Conservation (phyloP, 2,329 filamentous ascomycete species). For the Aspergillus fischeri region DNA sequence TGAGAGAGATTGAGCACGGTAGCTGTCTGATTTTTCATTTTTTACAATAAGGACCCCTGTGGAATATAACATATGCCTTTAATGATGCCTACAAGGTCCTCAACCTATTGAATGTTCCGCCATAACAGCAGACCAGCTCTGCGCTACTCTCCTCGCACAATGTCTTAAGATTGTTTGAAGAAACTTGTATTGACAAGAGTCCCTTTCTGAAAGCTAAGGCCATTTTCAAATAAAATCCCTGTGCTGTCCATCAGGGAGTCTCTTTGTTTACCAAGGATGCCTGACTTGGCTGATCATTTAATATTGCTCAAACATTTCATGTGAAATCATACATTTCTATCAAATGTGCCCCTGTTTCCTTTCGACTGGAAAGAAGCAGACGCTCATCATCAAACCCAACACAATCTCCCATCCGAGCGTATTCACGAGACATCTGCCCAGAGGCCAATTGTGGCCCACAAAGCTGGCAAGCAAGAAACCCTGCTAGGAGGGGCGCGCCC, state of each 20-base stretch:
- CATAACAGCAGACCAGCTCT: neutral
- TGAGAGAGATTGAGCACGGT: neutral
- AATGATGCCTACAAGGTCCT: neutral
- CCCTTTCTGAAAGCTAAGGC: neutral
- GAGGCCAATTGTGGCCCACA: slow-evolving; percentile 21
- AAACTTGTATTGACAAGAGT: neutral
- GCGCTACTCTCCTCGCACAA: neutral
- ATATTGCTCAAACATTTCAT: slow-evolving; percentile 27
- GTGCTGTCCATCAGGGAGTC: neutral
- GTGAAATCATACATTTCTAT: slow-evolving; percentile 87
- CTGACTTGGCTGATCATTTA: neutral
- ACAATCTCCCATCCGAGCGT: slow-evolving; percentile 55
- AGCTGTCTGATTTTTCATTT: too few species aligned
- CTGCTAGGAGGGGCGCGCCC: slow-evolving; percentile 1
- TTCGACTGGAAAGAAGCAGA: slow-evolving; percentile 79
- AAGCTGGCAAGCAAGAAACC: slow-evolving; percentile 13
- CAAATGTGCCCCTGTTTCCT: slow-evolving; percentile 62
- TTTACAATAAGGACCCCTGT: neutral
- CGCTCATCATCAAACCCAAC: slow-evolving; percentile 89
- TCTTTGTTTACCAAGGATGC: neutral
- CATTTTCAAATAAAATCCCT: neutral
- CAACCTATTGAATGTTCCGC: neutral
- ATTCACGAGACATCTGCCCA: slow-evolving; percentile 34
- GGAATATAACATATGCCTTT: neutral
- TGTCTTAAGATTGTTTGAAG: neutral